Base-by-base conservation (phyloP, 306 rosid genomes). In the Geum urbanum region DNA sequence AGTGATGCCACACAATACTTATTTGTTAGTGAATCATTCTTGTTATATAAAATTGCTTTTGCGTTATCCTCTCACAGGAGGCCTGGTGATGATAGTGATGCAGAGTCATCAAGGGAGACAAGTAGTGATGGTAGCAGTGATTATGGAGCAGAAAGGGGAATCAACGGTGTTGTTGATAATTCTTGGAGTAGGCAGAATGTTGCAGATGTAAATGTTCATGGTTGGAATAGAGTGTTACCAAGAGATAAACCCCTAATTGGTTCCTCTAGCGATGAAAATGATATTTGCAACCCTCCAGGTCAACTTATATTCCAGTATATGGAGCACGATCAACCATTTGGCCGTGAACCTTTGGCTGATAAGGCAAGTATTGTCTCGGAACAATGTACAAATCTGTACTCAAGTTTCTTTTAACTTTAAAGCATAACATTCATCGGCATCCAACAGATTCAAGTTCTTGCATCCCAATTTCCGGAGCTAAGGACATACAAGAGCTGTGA, bases 311-410 rank as follows among this genome's bases (percentile, higher is more conserved):
- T 86, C 71, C 80, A 92, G 72, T 92, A 86, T 81, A 70, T 92
- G 79, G 95, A 84, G 81, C 82, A 49, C 22, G 97, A 91, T 66
- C 81, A 87, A 40, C 97, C 97, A 58, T 87, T 82, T 80, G 72
- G 86, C 69, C 97, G 97, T 58, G 90, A 79, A 73, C 97, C 97
- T 76, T 84, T 91, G 78, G 82, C 91, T 57, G 89, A 87, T 79
- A 91, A 91, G 96, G 97, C 67, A 72, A 84, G 97, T 77, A 39
- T 64, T 41, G 39, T 67, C 18, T 74, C 76, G 50, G 69, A 70
- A 41, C 76, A n/a, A 35, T 44, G 49, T 61, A 35, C 55, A 20
- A 15, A 57, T 0, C 24, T 73, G 70, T 57, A 37, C 10, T 72
- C 71, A 20, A 27, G 22, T 10, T 11, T 16, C n/a, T 5, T 16